Conservation (phyloP, 371 early-diverging fungal species). For the Mucor lusitanicus region DNA sequence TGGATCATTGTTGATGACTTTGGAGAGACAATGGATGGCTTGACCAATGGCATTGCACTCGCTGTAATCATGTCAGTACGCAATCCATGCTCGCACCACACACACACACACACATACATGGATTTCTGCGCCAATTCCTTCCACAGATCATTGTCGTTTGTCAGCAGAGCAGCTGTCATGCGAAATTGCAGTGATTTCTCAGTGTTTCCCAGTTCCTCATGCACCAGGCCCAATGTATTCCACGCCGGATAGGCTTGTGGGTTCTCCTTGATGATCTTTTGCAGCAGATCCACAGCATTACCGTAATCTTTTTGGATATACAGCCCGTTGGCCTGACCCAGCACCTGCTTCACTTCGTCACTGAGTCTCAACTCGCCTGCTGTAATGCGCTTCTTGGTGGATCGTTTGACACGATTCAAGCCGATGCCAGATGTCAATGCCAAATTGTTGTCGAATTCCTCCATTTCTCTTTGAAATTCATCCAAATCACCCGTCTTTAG, state of each 20-base stretch:
- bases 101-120: constrained; percentile 44
- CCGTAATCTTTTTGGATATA: constrained; percentile 72
- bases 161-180: constrained; percentile 91
- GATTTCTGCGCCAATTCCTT: constrained; percentile 78
- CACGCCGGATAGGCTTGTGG: constrained; percentile 79
- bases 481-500: constrained; percentile 37
- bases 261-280: constrained; percentile 73
- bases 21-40: constrained; percentile 80
- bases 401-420: constrained; percentile 12
- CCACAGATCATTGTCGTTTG: constrained; percentile 82
- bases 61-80: constrained; percentile 32
- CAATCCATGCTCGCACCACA: not conserved
- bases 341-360: constrained; percentile 55
- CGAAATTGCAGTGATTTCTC: constrained; percentile 78
- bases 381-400: constrained; percentile 16
- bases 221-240: constrained; percentile 87
- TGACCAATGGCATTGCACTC: constrained; percentile 70
- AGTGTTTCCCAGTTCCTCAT: constrained; percentile 83
- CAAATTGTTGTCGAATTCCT: constrained; percentile 43
- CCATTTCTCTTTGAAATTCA: constrained; percentile 36
- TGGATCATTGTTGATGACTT: constrained; percentile 67
- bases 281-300: constrained; percentile 68
- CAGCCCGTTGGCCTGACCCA: constrained; percentile 75
- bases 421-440: constrained; percentile 39
- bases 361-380: constrained; percentile 40